A percentile compares a stretch with the other conserved stretches of the same genome.
These are phyloP conservation scores for Boletus sp. DNA, from an alignment of 768 basidiomycete genomes.

Conservation along the genomic window DNA sequence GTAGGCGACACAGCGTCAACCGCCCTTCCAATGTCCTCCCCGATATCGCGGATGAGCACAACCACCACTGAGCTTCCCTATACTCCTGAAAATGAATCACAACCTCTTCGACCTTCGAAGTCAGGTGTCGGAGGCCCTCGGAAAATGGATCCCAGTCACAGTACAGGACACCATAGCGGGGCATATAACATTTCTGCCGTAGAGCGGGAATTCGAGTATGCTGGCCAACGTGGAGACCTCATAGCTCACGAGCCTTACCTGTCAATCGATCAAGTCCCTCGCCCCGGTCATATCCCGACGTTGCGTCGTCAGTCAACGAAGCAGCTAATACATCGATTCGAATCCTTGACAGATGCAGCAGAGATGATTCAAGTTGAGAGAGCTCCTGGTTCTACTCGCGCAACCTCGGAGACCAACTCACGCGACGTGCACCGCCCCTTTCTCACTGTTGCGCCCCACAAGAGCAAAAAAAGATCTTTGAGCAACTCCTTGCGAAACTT, in stretches of 20 bases:
- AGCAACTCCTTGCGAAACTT: conserved; percentile 65
- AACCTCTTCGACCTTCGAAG: conserved; percentile 3
- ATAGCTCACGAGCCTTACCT: background rate
- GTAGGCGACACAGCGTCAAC: conserved; percentile 14
- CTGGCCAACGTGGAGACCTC: background rate
- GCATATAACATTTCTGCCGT: background rate
- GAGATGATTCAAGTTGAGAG: conserved; percentile 5
- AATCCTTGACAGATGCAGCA: conserved; percentile 38
- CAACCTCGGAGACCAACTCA: conserved; percentile 15
- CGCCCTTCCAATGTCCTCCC: conserved; percentile 14
- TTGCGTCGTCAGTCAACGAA: conserved; percentile 44
- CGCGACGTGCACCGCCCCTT: conserved; percentile 16
- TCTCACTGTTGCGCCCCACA: conserved; percentile 25
- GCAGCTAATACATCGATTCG: conserved; percentile 53
- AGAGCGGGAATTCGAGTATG: background rate
- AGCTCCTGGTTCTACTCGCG: conserved; percentile 10
- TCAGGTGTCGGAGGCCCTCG: conserved; percentile 22
- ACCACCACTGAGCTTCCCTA: background rate
- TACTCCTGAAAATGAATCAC: background rate
- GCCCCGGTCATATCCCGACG: background rate
- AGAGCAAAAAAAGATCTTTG: conserved; percentile 50
- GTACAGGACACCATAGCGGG: background rate
- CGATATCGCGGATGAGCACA: conserved; percentile 9
- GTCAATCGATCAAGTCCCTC: conserved; percentile 1
- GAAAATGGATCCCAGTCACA: conserved; percentile 5